Evolutionary conservation across 1,284 basidiomycete species (phyloP).

Genomic region (Tremellales sp.): DNA sequence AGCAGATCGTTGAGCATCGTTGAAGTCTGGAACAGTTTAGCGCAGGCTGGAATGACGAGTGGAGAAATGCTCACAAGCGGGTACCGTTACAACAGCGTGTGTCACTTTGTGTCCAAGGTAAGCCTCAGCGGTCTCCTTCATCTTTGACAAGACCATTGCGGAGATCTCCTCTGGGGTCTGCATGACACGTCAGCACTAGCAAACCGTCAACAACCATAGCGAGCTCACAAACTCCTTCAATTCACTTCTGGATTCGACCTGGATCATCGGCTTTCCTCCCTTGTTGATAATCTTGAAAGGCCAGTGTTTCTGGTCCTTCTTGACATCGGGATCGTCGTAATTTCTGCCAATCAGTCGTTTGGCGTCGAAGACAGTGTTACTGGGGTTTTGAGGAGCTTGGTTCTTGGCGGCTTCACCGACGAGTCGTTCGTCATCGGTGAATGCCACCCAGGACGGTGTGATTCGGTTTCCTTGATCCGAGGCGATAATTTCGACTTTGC

Average conservation of each 20-base stretch:
- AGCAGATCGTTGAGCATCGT: constrained; percentile 97
- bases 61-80: constrained; percentile 60
- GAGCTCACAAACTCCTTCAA: constrained; percentile 62
- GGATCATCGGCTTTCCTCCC: constrained; percentile 79
- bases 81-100: constrained; percentile 96
- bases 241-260: constrained; percentile 87
- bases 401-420: constrained; percentile 61
- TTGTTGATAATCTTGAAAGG: constrained; percentile 86
- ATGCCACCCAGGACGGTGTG: constrained; percentile 90
- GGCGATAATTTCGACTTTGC: constrained; percentile 92
- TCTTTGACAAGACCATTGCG: constrained; percentile 93
- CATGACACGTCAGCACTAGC: constrained; percentile 10
- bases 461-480: constrained; percentile 98
- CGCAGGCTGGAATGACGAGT: constrained; percentile 1
- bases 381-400: constrained; percentile 56
- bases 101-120: constrained; percentile 96
- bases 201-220: constrained; percentile 10
- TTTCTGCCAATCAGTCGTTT: constrained; percentile 88
- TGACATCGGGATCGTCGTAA: constrained; percentile 62
- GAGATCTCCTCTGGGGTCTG: constrained; percentile 54
- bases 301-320: constrained; percentile 82
- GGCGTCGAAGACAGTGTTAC: constrained; percentile 73
- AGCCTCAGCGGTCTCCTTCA: constrained; percentile 99
- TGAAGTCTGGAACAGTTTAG: constrained; percentile 61
- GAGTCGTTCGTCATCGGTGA: constrained; percentile 87